These are phyloP conservation scores for Cryptosporidium canis DNA, from an alignment of 169 alveolate species.

Conservation along the genomic window DNA sequence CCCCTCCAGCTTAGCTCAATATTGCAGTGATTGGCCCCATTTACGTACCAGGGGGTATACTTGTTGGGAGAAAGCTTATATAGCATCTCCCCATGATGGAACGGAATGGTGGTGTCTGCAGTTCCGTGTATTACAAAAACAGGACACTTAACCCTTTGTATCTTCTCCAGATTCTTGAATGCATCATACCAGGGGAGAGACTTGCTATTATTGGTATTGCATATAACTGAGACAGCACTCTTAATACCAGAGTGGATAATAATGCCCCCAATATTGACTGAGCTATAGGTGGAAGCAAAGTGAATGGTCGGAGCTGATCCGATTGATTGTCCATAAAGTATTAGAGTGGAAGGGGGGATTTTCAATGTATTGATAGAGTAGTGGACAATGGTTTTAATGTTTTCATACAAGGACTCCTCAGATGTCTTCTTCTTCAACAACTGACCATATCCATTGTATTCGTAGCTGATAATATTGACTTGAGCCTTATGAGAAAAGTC, in stretches of 20 bases:
- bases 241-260: slow-evolving; percentile 80
- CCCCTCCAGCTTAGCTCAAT: slow-evolving; percentile 57
- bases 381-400: slow-evolving; percentile 74
- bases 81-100: slow-evolving; percentile 75
- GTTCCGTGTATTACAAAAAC: slow-evolving; percentile 82
- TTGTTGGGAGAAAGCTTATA: slow-evolving; percentile 31
- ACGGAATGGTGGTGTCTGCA: slow-evolving; percentile 76
- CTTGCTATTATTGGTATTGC: slow-evolving; percentile 21
- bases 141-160: slow-evolving; percentile 78
- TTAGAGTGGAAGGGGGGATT: slow-evolving; percentile 31
- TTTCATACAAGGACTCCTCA: slow-evolving; percentile 72
- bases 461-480: slow-evolving; percentile 77
- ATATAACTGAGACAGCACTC: slow-evolving; percentile 77
- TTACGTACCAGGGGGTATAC: slow-evolving; percentile 65
- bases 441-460: slow-evolving; percentile 81
- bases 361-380: slow-evolving; percentile 27
- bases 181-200: slow-evolving; percentile 78
- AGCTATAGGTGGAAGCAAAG: slow-evolving; percentile 29
- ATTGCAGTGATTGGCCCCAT: slow-evolving; percentile 64
- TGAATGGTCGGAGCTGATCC: slow-evolving; percentile 82
- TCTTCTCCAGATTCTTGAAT: slow-evolving; percentile 78
- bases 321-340: slow-evolving; percentile 79
- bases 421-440: slow-evolving; percentile 68
- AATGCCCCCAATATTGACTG: slow-evolving; percentile 77
- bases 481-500: slow-evolving; percentile 71